Base-by-base conservation (phyloP, 2,329 filamentous ascomycete species). In the Sarocladium strictum region DNA sequence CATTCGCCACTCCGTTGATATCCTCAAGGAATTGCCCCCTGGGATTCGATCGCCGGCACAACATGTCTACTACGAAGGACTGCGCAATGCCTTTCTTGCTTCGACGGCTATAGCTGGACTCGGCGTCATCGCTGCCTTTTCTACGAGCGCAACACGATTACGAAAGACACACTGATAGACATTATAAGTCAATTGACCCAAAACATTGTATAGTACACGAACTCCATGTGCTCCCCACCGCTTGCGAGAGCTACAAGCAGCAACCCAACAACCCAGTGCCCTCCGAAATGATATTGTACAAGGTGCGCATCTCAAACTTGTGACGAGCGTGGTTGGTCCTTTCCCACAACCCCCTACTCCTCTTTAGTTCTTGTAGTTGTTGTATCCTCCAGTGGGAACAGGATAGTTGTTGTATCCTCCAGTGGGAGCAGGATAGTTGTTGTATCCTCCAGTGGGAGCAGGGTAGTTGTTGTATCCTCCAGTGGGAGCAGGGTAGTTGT, bases 1-100 rank as follows among this genome's bases (percentile, higher is more conserved):
- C 54, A 83, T 86, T 54, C 73, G 81, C 11, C 84, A 86, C 59
- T 85, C 82, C 0, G 76, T 85, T 2, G 75, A 77, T 2, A 76
- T 76, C 2, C 72, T 86, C 12, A 70, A 72, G n/a, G 65, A 72
- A 10, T 71, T 86, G 0, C 80, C 80, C 1, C 74, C 75, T 0
- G 79, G 84, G 10, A 64, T 83, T 17, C 81, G 84, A 59, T 72
- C 79, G 21, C 73, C 75, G 24, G 82, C 78, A 2, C 73, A 80
- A 3, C 63, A 78, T 14, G 80, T 85, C 0, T 86, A 85, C 59
- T 85, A 84, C 53, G 73, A 79, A 14, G 81, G 80, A 0, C 72
- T 86, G 10, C 70, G 70, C 32, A 77, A 79, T 53, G 77, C 79
- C 0, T 85, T 85, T 62, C 70, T 73, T 0, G 75, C 76, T 0